Evolutionary conservation across 371 early-diverging fungal genomes (phyloP), one percentile per base, ranked within the genome.

Genomic region (Mucor plumbeus): DNA sequence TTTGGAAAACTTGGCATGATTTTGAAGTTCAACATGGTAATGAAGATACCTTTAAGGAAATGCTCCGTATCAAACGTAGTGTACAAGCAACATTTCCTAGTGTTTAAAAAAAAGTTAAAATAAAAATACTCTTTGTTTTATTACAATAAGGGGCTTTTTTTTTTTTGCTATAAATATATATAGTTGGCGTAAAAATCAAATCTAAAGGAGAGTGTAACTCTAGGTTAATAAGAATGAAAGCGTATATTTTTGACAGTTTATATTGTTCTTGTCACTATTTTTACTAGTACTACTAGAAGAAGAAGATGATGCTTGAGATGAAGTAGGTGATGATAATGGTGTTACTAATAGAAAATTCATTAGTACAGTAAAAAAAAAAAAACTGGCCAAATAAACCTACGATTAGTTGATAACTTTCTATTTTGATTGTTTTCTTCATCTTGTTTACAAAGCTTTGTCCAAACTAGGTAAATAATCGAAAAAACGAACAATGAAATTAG

Each of bases 1-100:
- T 92, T 71, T 98, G 99, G 99, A 84, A 91, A 65, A 79, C 75
- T 54, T 99, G 99, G 99, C 92, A 95, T 64, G 93, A 94, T 63
- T 99, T 98, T 77, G 99, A 99, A 83, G 96, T 97, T 17, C 88
- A 91, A 71, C 94, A 95, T 72, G 99, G 99, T 56, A 97, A 95
- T 76, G 98, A 99, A 78, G 97, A 97, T 63, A 96, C 98, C 7
- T 98, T 96, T 81, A 96, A 94, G 79, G 98, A 98, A 71, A 97
- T 97, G 97, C 84, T 99, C 47, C 87, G 99, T 36, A 92, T 97
- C 69, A 96, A 97, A 77, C 92, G 99, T n/a, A 77, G 77, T 74
- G 82, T 81, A 47, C 82, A 81, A 70, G 82, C 82, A 34, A 77
- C 77, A 17, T 79, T 73, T 61, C 70, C 79, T 11, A 80, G 73